A percentile compares a stretch with the other conserved stretches of the same genome.
phyloP scores from a whole-genome alignment of 2,329 filamentous ascomycete genomes.

The Chrysosporium queenslandicum region DNA sequence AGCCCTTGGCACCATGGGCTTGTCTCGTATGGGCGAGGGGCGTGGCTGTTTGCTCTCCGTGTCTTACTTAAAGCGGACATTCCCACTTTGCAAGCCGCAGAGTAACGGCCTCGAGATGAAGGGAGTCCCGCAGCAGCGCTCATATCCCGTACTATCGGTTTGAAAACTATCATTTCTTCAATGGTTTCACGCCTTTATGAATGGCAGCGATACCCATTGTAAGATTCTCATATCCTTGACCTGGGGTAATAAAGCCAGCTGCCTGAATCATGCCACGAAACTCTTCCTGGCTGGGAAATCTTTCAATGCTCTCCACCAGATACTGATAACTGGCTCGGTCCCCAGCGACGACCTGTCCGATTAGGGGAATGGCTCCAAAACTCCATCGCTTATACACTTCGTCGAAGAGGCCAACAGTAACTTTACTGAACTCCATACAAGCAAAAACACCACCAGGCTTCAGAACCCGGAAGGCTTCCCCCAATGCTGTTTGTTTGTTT shows the following conservation, averaged over 20 bases:
- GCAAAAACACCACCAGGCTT: conserved; percentile 94
- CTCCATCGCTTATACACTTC: conserved; percentile 90
- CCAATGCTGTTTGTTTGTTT: conserved; percentile 71
- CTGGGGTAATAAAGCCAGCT: conserved; percentile 77
- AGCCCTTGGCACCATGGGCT: background rate
- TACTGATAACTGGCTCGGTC: conserved; percentile 97
- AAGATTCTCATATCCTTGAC: conserved; percentile 76
- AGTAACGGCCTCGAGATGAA: background rate
- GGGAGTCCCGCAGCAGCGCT: background rate
- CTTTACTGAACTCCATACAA: conserved; percentile 89
- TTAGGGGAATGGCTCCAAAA: conserved; percentile 85
- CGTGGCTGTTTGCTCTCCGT: background rate
- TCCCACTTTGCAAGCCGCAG: background rate
- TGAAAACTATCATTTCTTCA: conserved; percentile 10
- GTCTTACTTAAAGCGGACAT: background rate
- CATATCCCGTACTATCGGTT: background rate
- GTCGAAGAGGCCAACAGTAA: conserved; percentile 68
- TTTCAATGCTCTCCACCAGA: conserved; percentile 92
- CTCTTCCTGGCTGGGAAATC: conserved; percentile 75
- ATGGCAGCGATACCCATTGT: conserved; percentile 90
- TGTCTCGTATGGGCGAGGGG: background rate
- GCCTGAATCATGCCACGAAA: conserved; percentile 53
- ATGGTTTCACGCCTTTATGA: conserved; percentile 87
- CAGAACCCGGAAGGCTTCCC: conserved; percentile 76
- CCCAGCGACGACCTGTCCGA: conserved; percentile 87